Evolutionary conservation across 2,329 filamentous ascomycete species (phyloP), one percentile per base, ranked within the genome.

Genomic region (Tolypocladium ovalisporum): DNA sequence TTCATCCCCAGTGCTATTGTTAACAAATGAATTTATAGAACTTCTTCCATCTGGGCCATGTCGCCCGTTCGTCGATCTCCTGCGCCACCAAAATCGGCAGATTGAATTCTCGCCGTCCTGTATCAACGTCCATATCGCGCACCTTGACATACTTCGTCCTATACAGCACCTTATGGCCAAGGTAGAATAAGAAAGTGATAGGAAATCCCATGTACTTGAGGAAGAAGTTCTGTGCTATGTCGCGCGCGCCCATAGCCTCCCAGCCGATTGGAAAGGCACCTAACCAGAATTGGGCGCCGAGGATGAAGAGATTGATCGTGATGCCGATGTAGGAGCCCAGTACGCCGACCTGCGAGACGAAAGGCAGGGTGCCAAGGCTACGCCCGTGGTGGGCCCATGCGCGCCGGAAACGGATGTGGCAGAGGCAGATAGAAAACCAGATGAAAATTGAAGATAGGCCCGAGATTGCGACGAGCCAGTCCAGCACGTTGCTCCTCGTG

Each of bases 241-340:
- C 69, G 2, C 65, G 51, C 4, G 75, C 61, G 0, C 75, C 75
- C 70, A 76, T 75, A 0, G 71, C 56, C 4, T 66, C 64, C 66
- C 81, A 86, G 29, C 76, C 81, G 53, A 93, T 79, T 4, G 92
- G 91, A 68, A 85, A 91, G 6, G 89, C 85, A 29, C 88, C 90
- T 54, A 88, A 86, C 89, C 90, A 96, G 75, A 96, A 93, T 70
- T 97, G 91, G 1, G 89, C 89, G 52, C 88, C 69, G 34, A 97
- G 79, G 34, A 96, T 85, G 40, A 93, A 73, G 27, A 79, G 58
- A 73, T 96, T 96, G 69, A 96, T 83, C 36, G 76, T 62, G 57
- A 96, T 79, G 29, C 92, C 92, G 35, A 94, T 60, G 79, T 86
- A 97, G 2, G 90, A 95, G 13, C 92, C 93, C 12, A 81, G 64